Percentiles rank a stretch among this genome's conserved stretches.
Conservation (phyloP, 2,329 filamentous ascomycete species). For the Onygenales sp. region DNA sequence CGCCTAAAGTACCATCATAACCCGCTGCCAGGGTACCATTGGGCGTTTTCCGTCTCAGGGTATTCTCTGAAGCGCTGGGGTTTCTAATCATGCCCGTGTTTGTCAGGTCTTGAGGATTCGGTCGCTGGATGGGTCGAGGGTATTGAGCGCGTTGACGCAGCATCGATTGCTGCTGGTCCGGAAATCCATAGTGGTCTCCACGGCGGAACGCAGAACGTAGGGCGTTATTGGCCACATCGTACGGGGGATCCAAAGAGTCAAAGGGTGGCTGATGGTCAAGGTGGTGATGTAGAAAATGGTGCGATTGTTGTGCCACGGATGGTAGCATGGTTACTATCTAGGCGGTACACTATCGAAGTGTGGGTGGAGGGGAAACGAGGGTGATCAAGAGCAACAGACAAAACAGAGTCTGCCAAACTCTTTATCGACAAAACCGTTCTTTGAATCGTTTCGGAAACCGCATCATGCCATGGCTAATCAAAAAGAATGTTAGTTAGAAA, state of each 20-base stretch:
- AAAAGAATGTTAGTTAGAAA: constrained; percentile 7
- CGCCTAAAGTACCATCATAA: constrained; percentile 74
- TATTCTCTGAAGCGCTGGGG: constrained; percentile 50
- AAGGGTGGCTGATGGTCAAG: constrained; percentile 22
- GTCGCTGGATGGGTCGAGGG: constrained; percentile 30
- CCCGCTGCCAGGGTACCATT: constrained; percentile 86
- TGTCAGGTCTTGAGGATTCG: constrained; percentile 20
- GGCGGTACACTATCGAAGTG: not conserved
- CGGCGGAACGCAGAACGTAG: constrained; percentile 18
- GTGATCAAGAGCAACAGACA: constrained; percentile 6
- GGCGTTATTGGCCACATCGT: constrained; percentile 21
- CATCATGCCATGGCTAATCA: constrained; percentile 27
- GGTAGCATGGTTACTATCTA: constrained; percentile 36
- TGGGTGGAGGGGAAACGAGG: not conserved
- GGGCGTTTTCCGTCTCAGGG: constrained; percentile 82
- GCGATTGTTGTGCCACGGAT: constrained; percentile 34
- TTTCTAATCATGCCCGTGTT: constrained; percentile 14
- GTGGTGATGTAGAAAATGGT: constrained; percentile 33
- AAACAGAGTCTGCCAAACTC: constrained; percentile 4
- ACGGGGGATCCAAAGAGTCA: constrained; percentile 21
- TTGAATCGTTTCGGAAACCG: constrained; percentile 36
- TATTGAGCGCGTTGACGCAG: constrained; percentile 26
- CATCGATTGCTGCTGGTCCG: constrained; percentile 14
- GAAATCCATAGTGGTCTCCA: constrained; percentile 14
- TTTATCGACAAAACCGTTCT: constrained; percentile 29